Evolutionary conservation across 2,329 filamentous ascomycete species (phyloP).

Genomic region (Ustulina deusta): DNA sequence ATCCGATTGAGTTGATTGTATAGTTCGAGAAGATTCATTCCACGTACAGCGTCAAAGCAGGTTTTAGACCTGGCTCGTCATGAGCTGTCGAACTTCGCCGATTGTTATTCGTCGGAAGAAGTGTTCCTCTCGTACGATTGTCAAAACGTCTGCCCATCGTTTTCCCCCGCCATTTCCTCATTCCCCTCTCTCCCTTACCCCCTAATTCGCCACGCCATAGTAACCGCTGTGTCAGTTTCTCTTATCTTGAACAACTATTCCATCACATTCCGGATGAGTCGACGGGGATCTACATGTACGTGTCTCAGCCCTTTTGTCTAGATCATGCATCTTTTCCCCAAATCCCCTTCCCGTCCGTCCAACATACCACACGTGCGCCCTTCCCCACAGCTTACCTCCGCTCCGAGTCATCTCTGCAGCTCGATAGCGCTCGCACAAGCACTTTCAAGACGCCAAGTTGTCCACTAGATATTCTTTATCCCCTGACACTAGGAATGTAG

Average conservation of each 20-base stretch:
- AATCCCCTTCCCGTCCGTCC: constrained; percentile 17
- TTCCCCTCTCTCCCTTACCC: background rate
- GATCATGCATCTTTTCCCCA: constrained; percentile 18
- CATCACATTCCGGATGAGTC: constrained; percentile 38
- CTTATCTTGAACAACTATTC: constrained; percentile 16
- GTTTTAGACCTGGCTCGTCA: background rate
- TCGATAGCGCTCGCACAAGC: constrained; percentile 14
- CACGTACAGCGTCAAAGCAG: background rate
- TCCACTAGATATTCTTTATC: background rate
- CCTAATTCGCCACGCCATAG: background rate
- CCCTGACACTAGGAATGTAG: background rate
- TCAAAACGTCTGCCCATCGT: background rate
- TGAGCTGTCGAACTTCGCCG: background rate
- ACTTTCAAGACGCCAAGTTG: constrained; percentile 1
- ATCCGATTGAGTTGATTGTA: background rate
- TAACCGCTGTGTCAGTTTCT: background rate
- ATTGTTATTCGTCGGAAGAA: background rate
- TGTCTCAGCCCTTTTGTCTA: constrained; percentile 32
- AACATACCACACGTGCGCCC: constrained; percentile 10
- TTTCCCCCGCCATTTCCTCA: background rate
- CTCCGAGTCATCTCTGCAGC: constrained; percentile 31
- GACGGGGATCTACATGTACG: constrained; percentile 27
- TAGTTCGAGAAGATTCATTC: background rate
- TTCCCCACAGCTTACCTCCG: constrained; percentile 37
- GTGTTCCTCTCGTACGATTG: background rate